Percentiles rank a stretch among this genome's conserved stretches.
phyloP scores from a whole-genome alignment of 176 grass and related monocot genomes.

The Calamus simplicifolius region DNA sequence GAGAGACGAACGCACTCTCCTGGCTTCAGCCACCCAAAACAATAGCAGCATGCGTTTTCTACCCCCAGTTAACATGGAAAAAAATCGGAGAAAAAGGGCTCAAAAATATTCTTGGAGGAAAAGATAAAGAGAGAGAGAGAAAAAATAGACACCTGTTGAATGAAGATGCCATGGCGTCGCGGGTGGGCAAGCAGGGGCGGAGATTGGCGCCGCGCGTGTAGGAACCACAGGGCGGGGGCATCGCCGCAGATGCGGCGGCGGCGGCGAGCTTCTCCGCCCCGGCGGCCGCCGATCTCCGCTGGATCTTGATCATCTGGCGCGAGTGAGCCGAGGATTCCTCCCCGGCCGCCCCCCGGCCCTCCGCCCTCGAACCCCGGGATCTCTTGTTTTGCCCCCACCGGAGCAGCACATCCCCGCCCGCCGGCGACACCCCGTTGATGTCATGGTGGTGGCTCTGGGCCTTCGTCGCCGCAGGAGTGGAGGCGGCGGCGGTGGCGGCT shows the following conservation, averaged over 20 bases:
- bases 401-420: constrained; percentile 38
- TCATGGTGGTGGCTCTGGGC: neutral
- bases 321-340: constrained; percentile 17
- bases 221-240: constrained; percentile 17
- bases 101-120: neutral
- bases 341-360: constrained; percentile 9
- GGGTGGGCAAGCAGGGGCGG: constrained; percentile 17
- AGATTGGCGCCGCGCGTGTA: constrained; percentile 32
- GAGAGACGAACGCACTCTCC: too few species aligned
- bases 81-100: neutral
- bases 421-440: neutral
- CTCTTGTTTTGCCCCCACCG: constrained; percentile 78
- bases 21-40: too few species aligned
- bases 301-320: constrained; percentile 30
- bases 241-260: constrained; percentile 38
- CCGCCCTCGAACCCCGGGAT: constrained; percentile 47
- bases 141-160: neutral
- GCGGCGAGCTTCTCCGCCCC: constrained; percentile 48
- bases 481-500: too few species aligned
- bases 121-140: neutral
- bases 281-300: constrained; percentile 30
- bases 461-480: too few species aligned
- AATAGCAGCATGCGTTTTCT: neutral
- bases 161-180: neutral
- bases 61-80: neutral